Percentiles rank a stretch among this genome's conserved stretches.
Evolutionary conservation across 495 filamentous ascomycete genomes (phyloP).

Genomic region (Tuber magnatum): DNA sequence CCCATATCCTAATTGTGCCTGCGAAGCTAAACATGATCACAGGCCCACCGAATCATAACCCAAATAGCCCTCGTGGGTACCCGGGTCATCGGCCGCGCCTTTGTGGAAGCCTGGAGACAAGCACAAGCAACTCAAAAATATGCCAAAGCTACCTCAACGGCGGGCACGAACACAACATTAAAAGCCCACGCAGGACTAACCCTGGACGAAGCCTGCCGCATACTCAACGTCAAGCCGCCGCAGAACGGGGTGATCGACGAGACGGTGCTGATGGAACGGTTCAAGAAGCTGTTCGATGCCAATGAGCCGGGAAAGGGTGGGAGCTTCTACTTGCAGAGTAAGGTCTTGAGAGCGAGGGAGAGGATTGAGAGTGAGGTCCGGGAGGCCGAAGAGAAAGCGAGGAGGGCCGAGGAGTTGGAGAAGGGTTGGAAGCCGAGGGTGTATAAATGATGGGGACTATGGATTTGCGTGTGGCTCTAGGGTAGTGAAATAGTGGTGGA

Average conservation of each 20-base stretch:
- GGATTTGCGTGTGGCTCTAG: not conserved
- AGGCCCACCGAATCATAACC: constrained; percentile 93
- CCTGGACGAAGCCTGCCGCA: constrained; percentile 93
- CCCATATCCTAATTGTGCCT: not conserved
- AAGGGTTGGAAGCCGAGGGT: constrained; percentile 92
- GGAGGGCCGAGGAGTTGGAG: constrained; percentile 58
- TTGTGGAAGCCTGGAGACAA: constrained; percentile 85
- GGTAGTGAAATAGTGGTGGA: not conserved
- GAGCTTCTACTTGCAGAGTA: constrained; percentile 97
- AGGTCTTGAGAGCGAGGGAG: constrained; percentile 82
- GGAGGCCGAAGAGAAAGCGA: constrained; percentile 49
- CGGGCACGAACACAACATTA: constrained; percentile 45
- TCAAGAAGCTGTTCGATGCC: constrained; percentile 87
- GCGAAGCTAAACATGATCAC: not conserved
- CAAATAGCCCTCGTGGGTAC: constrained; percentile 85
- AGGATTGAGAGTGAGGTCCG: constrained; percentile 76
- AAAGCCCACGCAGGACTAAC: constrained; percentile 65
- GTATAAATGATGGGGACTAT: constrained; percentile 62
- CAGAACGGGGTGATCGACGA: constrained; percentile 66
- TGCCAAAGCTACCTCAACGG: constrained; percentile 55
- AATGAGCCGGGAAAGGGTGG: constrained; percentile 94
- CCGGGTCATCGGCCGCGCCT: constrained; percentile 86
- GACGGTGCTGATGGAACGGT: constrained; percentile 71
- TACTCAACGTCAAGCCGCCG: constrained; percentile 89
- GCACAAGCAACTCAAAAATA: constrained; percentile 79